Conservation (phyloP, 495 filamentous ascomycete genomes). For the Aspergillus taichungensis region DNA sequence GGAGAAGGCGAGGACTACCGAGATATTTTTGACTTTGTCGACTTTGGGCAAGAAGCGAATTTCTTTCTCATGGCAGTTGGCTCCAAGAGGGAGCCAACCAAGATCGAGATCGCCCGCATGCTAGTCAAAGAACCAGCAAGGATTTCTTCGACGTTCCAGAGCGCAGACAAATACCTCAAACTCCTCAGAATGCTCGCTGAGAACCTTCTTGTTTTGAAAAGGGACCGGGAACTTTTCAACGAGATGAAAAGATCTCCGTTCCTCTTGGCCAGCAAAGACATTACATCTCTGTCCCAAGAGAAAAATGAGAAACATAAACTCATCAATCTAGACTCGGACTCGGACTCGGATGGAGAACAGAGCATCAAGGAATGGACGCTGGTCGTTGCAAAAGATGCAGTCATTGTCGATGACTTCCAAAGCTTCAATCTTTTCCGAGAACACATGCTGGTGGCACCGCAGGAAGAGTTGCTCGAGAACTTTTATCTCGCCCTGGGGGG, state of each 20-base stretch:
- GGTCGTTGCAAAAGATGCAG: slow-evolving; percentile 56
- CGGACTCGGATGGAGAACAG: slow-evolving; percentile 57
- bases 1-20: slow-evolving; percentile 66
- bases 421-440: slow-evolving; percentile 78
- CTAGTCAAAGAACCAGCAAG: slow-evolving; percentile 70
- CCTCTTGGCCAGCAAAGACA: slow-evolving; percentile 71
- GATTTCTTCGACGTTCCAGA: slow-evolving; percentile 67
- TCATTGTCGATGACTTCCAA: slow-evolving; percentile 80
- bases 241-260: slow-evolving; percentile 69
- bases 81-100: slow-evolving; percentile 83
- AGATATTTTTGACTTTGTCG: slow-evolving; percentile 93
- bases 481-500: slow-evolving; percentile 60
- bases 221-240: slow-evolving; percentile 65
- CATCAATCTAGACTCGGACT: slow-evolving; percentile 31
- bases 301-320: slow-evolving; percentile 15
- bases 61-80: slow-evolving; percentile 79
- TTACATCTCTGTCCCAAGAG: slow-evolving; percentile 33
- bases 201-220: slow-evolving; percentile 56
- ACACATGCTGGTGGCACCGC: slow-evolving; percentile 70
- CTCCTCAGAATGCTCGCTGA: slow-evolving; percentile 71
- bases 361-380: slow-evolving; percentile 71
- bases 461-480: slow-evolving; percentile 75
- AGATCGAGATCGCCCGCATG: slow-evolving; percentile 69
- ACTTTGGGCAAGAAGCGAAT: slow-evolving; percentile 83
- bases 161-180: slow-evolving; percentile 74